phyloP scores from a whole-genome alignment of 331 rosid species.

The Arachis monticola region DNA sequence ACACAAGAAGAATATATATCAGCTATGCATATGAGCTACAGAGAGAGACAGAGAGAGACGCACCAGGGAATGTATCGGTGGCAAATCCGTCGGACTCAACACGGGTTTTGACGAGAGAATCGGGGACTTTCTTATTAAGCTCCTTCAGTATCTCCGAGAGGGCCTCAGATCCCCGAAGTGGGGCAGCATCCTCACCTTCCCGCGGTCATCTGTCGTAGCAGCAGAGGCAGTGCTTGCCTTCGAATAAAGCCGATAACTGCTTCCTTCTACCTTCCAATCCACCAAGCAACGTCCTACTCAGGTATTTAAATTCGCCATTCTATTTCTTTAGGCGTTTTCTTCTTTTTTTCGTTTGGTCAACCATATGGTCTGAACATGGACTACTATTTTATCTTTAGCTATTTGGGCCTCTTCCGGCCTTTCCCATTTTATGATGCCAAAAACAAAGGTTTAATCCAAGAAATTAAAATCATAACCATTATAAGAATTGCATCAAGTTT shows the following conservation, averaged over 20 bases:
- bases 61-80: conserved; percentile 80
- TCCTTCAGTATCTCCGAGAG: conserved; percentile 78
- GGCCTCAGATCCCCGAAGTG: conserved; percentile 73
- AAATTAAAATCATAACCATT: too few species aligned
- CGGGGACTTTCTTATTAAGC: conserved; percentile 84
- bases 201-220: not conserved
- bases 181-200: conserved; percentile 35
- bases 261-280: not conserved
- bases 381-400: too few species aligned
- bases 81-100: conserved; percentile 54
- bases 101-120: conserved; percentile 66
- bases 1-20: not conserved
- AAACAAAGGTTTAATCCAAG: too few species aligned
- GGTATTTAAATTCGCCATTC: conserved; percentile 11
- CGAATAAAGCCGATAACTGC: conserved; percentile 31
- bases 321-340: too few species aligned
- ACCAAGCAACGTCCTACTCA: not conserved
- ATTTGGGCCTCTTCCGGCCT: too few species aligned
- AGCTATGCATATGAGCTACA: not conserved
- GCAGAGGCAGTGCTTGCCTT: conserved; percentile 24
- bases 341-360: too few species aligned
- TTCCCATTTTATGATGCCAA: too few species aligned
- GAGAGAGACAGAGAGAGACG: conserved; percentile 9
- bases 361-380: too few species aligned
- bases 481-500: too few species aligned